phyloP scores from a whole-genome alignment of 148 eudicot genomes.

The Vaccinium vitisidaea region DNA sequence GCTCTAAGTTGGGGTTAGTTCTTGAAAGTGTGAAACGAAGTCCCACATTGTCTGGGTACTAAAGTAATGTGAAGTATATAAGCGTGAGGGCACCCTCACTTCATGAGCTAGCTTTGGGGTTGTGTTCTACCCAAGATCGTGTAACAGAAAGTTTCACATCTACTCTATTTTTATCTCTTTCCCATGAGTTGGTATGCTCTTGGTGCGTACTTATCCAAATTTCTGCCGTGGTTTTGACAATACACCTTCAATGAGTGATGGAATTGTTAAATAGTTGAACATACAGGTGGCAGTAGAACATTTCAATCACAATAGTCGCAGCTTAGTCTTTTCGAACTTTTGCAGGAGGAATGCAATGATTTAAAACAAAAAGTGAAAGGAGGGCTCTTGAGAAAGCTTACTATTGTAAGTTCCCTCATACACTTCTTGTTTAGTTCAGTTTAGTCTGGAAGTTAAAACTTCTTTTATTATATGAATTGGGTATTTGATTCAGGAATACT shows the following conservation, averaged over 20 bases:
- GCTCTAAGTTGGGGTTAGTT: constrained; percentile 1
- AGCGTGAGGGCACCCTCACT: too few species aligned
- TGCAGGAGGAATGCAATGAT: constrained; percentile 62
- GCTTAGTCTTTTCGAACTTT: constrained; percentile 9
- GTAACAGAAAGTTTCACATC: background rate
- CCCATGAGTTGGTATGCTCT: background rate
- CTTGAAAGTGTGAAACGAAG: background rate
- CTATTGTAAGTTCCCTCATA: constrained; percentile 48
- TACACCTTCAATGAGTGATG: background rate
- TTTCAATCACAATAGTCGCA: background rate
- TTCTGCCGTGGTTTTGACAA: background rate
- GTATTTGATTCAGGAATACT: background rate
- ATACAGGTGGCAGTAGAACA: background rate
- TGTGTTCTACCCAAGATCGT: too few species aligned
- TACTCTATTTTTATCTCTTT: background rate
- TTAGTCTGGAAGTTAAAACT: background rate
- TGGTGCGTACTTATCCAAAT: background rate
- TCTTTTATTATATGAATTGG: background rate
- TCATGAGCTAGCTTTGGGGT: too few species aligned
- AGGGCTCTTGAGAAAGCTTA: constrained; percentile 52
- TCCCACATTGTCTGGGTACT: too few species aligned
- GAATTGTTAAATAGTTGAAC: background rate
- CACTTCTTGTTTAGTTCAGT: background rate
- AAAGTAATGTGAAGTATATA: too few species aligned
- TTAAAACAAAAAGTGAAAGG: constrained; percentile 43